Evolutionary conservation across 1,284 basidiomycete species (phyloP).

Genomic region (Sanghuangporus sanghuang): DNA sequence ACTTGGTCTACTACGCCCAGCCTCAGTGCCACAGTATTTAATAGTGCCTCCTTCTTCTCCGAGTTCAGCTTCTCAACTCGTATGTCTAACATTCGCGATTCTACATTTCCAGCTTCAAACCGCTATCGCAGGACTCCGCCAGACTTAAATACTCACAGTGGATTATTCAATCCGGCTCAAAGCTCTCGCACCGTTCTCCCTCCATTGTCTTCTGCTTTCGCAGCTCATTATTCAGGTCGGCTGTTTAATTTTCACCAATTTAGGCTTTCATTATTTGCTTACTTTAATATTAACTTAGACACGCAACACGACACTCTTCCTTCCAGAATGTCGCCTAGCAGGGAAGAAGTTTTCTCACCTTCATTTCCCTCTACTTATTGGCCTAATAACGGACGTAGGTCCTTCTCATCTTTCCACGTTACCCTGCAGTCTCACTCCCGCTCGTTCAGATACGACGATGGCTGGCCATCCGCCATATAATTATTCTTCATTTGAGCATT

Average conservation of each 20-base stretch:
- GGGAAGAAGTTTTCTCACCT: slow-evolving; percentile 18
- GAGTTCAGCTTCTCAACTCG: slow-evolving; percentile 31
- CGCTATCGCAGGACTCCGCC: slow-evolving; percentile 59
- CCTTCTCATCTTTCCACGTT: slow-evolving; percentile 6
- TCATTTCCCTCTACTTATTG: slow-evolving; percentile 14
- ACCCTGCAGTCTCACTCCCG: slow-evolving; percentile 3
- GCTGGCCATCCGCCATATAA: slow-evolving; percentile 18
- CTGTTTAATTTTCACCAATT: slow-evolving; percentile 28
- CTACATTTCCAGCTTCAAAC: slow-evolving; percentile 52
- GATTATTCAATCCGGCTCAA: slow-evolving; percentile 70
- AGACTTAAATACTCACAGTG: slow-evolving; percentile 49
- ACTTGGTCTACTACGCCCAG: not conserved
- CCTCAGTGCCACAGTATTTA: slow-evolving; percentile 12
- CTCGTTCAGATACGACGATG: slow-evolving; percentile 14
- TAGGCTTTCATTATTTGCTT: slow-evolving; percentile 43
- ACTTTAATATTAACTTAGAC: slow-evolving; percentile 24
- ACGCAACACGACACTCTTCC: slow-evolving; percentile 4
- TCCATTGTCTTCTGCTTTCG: slow-evolving; percentile 77
- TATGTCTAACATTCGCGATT: slow-evolving; percentile 60
- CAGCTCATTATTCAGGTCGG: slow-evolving; percentile 40
- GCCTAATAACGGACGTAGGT: slow-evolving; percentile 18
- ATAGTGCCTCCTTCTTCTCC: slow-evolving; percentile 35
- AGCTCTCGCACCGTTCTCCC: slow-evolving; percentile 83
- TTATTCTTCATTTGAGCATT: slow-evolving; percentile 39
- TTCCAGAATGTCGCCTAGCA: slow-evolving; percentile 17